Base-by-base conservation (phyloP, 2,329 filamentous ascomycete species). In the Dactylellina drechsleri region DNA sequence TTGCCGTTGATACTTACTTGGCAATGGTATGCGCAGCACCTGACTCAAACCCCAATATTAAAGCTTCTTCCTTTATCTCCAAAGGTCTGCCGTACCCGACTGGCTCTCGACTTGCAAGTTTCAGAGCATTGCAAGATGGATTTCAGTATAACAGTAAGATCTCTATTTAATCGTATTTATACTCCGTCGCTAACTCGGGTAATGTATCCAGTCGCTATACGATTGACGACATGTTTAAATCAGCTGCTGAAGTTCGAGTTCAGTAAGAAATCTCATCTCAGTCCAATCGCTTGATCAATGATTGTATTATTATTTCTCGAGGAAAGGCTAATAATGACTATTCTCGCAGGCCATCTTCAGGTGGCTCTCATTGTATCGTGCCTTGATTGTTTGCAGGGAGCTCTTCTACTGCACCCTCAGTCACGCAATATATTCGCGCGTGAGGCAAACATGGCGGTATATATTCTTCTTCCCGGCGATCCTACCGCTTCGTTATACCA, bases 71-170 rank as follows among this genome's bases (percentile, higher is more conserved):
- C 8, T 28, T 16, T 20, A 23, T 49, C 47, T 18, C 41, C 0
- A 20, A 23, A 1, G 47, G 53, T 23, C 43, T 70, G 13, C n/a
- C 66, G n/a, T 62, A 62, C 31, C 86, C 87, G 59, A 87, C 90
- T 77, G 95, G 98, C 82, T 92, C 91, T 18, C 94, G 93, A 18
- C 98, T 97, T 81, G 86, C 92, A 78, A 93, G 97, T 82, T 98
- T 98, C 84, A 97, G 97, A 85, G 92, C 96, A 82, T 82, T 98
- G 78, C 95, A 99, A 82, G 93, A 98, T 81, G 92, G 93, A 1
- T 99, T 99, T 81, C 92, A 98, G 84, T 98, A 93, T 91, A 99
- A 99, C 83, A 86, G 88, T 89, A 81, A 16, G 56, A 23, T 83
- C 74, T 20, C 5, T 2, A 1, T 47, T 8, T 8, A 1, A 13